Evolutionary conservation across 306 rosid species (phyloP), one percentile per base, ranked within the genome.

Genomic region (Medicago arabica): DNA sequence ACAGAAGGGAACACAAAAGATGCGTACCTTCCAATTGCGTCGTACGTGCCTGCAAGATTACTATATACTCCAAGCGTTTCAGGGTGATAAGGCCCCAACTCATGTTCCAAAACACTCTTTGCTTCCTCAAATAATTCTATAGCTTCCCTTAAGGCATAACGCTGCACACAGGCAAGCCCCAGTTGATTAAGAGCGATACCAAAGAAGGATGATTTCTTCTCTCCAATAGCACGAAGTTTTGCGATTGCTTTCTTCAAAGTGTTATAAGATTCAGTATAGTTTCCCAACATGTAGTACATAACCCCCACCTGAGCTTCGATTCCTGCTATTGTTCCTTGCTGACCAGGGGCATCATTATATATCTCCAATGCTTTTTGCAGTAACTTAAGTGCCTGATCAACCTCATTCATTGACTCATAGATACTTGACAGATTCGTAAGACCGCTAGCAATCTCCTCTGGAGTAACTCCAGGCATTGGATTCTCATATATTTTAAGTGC

Each of bases 221-320:
- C 99, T 39, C 98, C 98, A 50, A 83, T 86, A 13, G 88, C 87
- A 23, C 99, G 93, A 43, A 96, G 96, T 77, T 96, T 96, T 23
- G 90, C 58, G 69, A 87, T 83, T 6, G 97, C 97, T 49, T 46
- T 86, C 65, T 89, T 88, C 67, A 96, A 87, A 70, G 90, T 78
- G 65, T 86, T 82, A 83, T 96, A 92, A 67, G 99, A 92, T 61
- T 90, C 96, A 4, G 90, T 31, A 80, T 88, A 96, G 72, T 88
- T 87, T 59, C 91, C 99, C 86, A 90, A 34, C 90, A 89, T 89
- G 81, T 92, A 92, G 83, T 88, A 39, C 86, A 92, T 82, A 70
- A 92, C 97, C 75, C 99, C 99, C 85, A 92, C 86, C 89, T 96
- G 99, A 70, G 99, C 99, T 85, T 96, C 99, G 47, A 96, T 90